phyloP scores from a whole-genome alignment of 2,329 filamentous ascomycete genomes.

The Phyllosticta citriasiana region DNA sequence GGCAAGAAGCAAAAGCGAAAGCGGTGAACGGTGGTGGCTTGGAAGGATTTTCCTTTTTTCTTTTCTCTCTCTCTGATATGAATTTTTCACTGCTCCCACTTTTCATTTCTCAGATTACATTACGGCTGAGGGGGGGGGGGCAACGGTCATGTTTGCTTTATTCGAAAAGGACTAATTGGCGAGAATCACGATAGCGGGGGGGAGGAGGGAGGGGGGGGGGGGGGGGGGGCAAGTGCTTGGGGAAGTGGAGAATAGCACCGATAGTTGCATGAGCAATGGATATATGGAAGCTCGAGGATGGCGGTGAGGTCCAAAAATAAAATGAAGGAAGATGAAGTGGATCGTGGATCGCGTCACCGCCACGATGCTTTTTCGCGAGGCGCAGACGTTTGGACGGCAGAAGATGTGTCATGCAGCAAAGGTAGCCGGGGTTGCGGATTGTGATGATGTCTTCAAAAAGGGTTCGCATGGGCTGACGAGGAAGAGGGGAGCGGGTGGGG shows the following conservation, averaged over 20 bases:
- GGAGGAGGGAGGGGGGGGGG: background rate
- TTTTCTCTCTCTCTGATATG: background rate
- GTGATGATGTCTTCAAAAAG: background rate
- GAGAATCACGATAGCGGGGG: background rate
- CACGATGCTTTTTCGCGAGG: background rate
- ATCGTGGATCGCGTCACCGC: background rate
- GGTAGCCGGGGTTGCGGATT: background rate
- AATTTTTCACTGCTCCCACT: slow-evolving; percentile 8
- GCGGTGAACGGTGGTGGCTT: slow-evolving; percentile 39
- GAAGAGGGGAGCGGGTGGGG: background rate
- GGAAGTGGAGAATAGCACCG: background rate
- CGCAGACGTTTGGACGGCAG: background rate
- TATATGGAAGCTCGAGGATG: background rate
- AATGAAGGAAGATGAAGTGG: background rate
- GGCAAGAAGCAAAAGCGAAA: slow-evolving; percentile 76
- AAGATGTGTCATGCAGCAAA: background rate
- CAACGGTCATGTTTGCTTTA: background rate
- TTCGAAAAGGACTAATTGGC: background rate
- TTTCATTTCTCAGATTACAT: slow-evolving; percentile 3
- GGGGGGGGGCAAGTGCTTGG: background rate
- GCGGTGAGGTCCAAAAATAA: background rate
- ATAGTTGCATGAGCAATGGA: background rate
- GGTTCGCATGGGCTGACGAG: background rate
- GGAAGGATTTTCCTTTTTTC: background rate
- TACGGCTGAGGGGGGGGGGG: background rate